These are phyloP conservation scores for Smallanthus sonchifolius DNA, from an alignment of 129 eudicot species.

Conservation along the genomic window DNA sequence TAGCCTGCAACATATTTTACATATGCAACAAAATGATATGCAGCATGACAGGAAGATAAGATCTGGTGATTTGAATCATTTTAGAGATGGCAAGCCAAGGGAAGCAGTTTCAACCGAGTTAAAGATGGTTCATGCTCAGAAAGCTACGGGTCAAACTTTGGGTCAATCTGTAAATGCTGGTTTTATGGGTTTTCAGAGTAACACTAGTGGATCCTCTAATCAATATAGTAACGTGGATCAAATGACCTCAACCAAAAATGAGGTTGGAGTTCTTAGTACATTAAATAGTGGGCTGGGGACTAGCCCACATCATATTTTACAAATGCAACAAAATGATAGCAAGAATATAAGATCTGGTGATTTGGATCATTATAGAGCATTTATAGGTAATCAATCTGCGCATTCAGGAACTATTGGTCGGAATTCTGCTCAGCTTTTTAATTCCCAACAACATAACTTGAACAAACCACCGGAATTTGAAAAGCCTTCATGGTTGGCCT, in stretches of 20 bases:
- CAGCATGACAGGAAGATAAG: neutral
- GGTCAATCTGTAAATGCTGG: slow-evolving; percentile 22
- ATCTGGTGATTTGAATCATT: slow-evolving; percentile 20
- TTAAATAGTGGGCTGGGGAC: slow-evolving; percentile 26
- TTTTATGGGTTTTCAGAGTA: slow-evolving; percentile 23
- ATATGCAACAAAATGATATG: too few species aligned
- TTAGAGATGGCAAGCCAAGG: slow-evolving; percentile 23
- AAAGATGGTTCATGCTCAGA: slow-evolving; percentile 29
- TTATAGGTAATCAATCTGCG: slow-evolving; percentile 26
- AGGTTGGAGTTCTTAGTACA: slow-evolving; percentile 25
- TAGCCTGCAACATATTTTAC: slow-evolving; percentile 22
- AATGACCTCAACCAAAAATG: slow-evolving; percentile 22
- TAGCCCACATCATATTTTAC: slow-evolving; percentile 24
- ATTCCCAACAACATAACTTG: slow-evolving; percentile 20
- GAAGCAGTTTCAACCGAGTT: slow-evolving; percentile 33
- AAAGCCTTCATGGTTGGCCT: slow-evolving; percentile 14
- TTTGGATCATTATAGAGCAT: slow-evolving; percentile 15
- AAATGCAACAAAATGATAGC: slow-evolving; percentile 25
- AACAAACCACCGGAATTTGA: slow-evolving; percentile 25
- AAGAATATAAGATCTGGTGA: slow-evolving; percentile 7
- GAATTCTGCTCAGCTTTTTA: slow-evolving; percentile 15
- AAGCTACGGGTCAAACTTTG: slow-evolving; percentile 24
- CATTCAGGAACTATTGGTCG: slow-evolving; percentile 27
- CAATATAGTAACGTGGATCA: slow-evolving; percentile 15
- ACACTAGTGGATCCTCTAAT: slow-evolving; percentile 26